phyloP scores from a whole-genome alignment of 345 rosid species.

The Acer yangbiense region DNA sequence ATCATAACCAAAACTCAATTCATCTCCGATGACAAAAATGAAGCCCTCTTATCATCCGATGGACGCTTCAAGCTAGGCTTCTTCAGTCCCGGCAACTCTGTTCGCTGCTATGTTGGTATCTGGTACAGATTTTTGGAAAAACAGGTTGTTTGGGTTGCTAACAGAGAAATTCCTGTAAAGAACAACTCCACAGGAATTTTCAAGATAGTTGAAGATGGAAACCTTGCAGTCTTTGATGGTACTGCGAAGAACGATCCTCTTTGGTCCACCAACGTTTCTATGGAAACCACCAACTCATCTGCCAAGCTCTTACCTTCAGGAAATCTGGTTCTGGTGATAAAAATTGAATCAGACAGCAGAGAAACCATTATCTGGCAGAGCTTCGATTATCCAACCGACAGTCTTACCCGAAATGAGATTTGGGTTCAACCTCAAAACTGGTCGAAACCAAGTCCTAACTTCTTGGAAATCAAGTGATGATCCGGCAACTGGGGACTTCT shows the following conservation, averaged over 20 bases:
- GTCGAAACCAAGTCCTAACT: constrained; percentile 12
- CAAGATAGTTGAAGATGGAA: constrained; percentile 10
- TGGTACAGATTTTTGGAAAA: neutral
- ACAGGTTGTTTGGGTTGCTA: constrained; percentile 5
- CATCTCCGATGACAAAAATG: neutral
- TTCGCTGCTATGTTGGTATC: neutral
- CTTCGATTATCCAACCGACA: constrained; percentile 36
- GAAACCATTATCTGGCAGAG: constrained; percentile 32
- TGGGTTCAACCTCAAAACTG: constrained; percentile 25
- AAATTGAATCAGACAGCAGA: neutral
- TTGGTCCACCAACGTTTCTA: constrained; percentile 26
- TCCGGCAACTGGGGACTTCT: constrained; percentile 19
- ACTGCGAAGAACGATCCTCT: neutral
- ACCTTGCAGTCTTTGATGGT: constrained; percentile 15
- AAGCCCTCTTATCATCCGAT: neutral
- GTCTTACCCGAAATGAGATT: constrained; percentile 22
- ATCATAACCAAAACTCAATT: neutral
- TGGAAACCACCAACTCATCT: neutral
- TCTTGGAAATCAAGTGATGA: constrained; percentile 36
- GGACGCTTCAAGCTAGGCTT: neutral
- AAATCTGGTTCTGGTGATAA: constrained; percentile 21
- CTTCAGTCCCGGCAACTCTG: constrained; percentile 7
- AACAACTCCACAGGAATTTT: constrained; percentile 21
- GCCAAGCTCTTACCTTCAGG: constrained; percentile 36
- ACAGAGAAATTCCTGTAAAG: neutral